Evolutionary conservation across 176 grass and related monocot species (phyloP), one percentile per base, ranked within the genome.

Genomic region (Puya raimondii): DNA sequence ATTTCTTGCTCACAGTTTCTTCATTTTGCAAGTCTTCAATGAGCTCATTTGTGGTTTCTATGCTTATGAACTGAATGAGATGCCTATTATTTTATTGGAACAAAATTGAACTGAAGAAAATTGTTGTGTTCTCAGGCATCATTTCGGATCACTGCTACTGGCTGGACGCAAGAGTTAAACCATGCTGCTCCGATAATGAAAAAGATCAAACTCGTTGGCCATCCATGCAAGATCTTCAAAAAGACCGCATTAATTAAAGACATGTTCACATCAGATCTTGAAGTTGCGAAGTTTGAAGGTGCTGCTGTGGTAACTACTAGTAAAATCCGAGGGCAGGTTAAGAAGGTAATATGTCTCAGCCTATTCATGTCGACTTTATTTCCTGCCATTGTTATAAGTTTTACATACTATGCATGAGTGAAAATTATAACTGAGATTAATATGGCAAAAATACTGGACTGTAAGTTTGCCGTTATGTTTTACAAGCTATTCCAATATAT

Each of bases 221-320:
- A 69, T 86, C 89, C 94, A 61, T 90, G 80, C 77, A 99, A 99
- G 75, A 99, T 99, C 76, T 99, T 90, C 70, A 99, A 90, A 65
- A 99, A 99, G 77, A 99, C 89, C 23, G 89, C 94, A 71, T 75
- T 99, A 10, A 80, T 99, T 64, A 99, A 90, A 79, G 84, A 88
- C 66, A 93, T 99, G 94, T 99, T 99, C 70, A 99, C 89, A 75
- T 93, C 94, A 64, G 89, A 90, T 81, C 79, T 99, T 68, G 89
- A 99, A 80, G 80, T 99, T 88, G 94, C 94, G 79, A 86, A 87
- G 72, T 99, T 99, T 79, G 94, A 99, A 92, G 87, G 94, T 83
- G 89, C 94, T 10, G 65, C 94, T 10, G 81, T 99, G 75, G 54
- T 84, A 57, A 99, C 94, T 47, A 89, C 93, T 52, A 93, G 94